phyloP scores from a whole-genome alignment of 2,329 filamentous ascomycete species.

The Exophiala phaeomuriformis region DNA sequence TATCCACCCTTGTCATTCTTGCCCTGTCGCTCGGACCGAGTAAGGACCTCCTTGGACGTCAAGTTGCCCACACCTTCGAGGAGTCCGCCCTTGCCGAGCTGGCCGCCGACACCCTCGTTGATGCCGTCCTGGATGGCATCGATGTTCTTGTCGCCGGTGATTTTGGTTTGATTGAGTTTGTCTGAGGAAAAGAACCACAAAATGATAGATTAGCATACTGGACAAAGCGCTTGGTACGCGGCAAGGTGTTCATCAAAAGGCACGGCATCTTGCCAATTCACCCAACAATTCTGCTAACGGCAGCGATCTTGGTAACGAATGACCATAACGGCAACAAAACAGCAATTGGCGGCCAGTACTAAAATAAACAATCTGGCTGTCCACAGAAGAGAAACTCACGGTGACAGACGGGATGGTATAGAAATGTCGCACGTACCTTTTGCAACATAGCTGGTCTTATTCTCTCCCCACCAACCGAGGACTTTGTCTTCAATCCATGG shows the following conservation, averaged over 20 bases:
- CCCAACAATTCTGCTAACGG: too few relatives aligned
- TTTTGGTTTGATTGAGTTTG: slow-evolving; percentile 60
- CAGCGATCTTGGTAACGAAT: too few relatives aligned
- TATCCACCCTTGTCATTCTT: slow-evolving; percentile 45
- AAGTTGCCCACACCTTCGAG: slow-evolving; percentile 29
- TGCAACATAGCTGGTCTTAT: slow-evolving; percentile 64
- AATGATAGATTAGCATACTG: not conserved
- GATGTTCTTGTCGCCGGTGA: slow-evolving; percentile 60
- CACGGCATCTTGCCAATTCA: too few relatives aligned
- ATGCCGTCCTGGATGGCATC: slow-evolving; percentile 62
- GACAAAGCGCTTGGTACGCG: too few relatives aligned
- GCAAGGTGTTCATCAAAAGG: too few relatives aligned
- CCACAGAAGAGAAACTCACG: not conserved
- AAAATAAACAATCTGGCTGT: too few relatives aligned
- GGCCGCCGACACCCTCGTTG: slow-evolving; percentile 54
- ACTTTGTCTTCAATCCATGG: slow-evolving; percentile 70
- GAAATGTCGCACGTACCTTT: slow-evolving; percentile 50
- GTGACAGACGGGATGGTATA: not conserved
- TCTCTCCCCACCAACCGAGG: slow-evolving; percentile 65
- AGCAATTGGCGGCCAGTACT: too few relatives aligned
- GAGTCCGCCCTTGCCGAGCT: slow-evolving; percentile 62
- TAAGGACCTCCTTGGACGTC: slow-evolving; percentile 29
- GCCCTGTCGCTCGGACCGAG: slow-evolving; percentile 34
- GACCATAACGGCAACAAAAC: too few relatives aligned
- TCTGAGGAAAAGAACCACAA: slow-evolving; percentile 39